Conservation (phyloP, 106 monocot genomes). For the Apostasia shenzhenica region DNA sequence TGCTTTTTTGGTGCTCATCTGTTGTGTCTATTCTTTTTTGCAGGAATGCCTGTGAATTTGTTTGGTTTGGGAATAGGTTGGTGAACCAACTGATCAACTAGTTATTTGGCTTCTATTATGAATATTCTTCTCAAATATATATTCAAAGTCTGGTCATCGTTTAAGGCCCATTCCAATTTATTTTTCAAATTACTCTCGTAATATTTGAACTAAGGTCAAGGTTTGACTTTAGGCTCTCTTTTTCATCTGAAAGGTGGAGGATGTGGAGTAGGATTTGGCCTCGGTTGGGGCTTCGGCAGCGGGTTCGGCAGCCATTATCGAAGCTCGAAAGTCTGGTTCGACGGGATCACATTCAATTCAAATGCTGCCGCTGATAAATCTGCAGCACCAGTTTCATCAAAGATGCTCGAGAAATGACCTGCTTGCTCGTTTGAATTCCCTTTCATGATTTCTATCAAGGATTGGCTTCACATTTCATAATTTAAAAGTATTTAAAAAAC, state of each 20-base stretch:
- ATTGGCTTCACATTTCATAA: too few species aligned
- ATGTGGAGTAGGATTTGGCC: conserved; percentile 87
- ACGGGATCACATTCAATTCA: conserved; percentile 70
- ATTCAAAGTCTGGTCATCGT: not conserved
- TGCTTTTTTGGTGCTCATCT: not conserved
- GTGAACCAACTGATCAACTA: not conserved
- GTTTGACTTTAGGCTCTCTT: not conserved
- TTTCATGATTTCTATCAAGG: too few species aligned
- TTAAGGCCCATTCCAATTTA: too few species aligned
- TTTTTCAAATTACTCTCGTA: too few species aligned
- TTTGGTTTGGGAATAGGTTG: conserved; percentile 84
- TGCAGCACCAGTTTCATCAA: not conserved
- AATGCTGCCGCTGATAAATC: conserved; percentile 12
- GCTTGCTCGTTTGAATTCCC: too few species aligned
- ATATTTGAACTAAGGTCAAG: too few species aligned
- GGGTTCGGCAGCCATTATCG: conserved; percentile 81
- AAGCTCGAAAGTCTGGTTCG: conserved; percentile 50
- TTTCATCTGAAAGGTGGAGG: conserved; percentile 66
- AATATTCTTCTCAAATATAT: not conserved
- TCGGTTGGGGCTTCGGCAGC: conserved; percentile 96
- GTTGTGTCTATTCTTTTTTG: conserved; percentile 2
- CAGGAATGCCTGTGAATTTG: conserved; percentile 76
- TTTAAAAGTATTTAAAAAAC: too few species aligned
- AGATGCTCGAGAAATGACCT: conserved; percentile 9
- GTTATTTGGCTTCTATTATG: not conserved